Conservation (phyloP, 2,329 filamentous ascomycete species). For the Graphilbum sp. region DNA sequence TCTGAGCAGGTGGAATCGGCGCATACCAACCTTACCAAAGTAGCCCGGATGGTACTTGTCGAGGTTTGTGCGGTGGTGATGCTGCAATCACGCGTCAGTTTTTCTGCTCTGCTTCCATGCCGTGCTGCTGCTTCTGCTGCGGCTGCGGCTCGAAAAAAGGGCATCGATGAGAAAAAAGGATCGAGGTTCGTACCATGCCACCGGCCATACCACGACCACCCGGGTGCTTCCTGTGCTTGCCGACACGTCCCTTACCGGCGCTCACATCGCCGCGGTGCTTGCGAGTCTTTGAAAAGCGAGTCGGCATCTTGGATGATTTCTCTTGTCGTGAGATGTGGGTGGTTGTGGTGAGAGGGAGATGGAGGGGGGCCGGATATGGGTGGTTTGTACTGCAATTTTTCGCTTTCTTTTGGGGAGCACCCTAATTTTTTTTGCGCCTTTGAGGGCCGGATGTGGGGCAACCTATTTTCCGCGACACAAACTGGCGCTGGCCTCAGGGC, state of each 20-base stretch:
- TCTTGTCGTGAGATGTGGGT: slow-evolving; percentile 4
- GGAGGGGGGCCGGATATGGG: neutral
- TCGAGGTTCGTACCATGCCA: slow-evolving; percentile 43
- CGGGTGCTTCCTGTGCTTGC: slow-evolving; percentile 93
- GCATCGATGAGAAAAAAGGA: slow-evolving; percentile 18
- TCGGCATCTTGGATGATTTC: slow-evolving; percentile 32
- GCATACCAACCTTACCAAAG: slow-evolving; percentile 95
- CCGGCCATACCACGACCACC: slow-evolving; percentile 80
- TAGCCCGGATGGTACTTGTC: slow-evolving; percentile 94
- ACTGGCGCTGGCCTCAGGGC: neutral
- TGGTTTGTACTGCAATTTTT: neutral
- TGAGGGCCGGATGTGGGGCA: neutral
- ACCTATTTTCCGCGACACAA: neutral
- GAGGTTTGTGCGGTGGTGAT: slow-evolving; percentile 86
- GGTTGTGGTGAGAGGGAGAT: slow-evolving; percentile 1
- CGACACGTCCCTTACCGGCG: slow-evolving; percentile 94
- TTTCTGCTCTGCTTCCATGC: slow-evolving; percentile 20
- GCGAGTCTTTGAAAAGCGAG: slow-evolving; percentile 58
- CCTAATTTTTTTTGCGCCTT: neutral
- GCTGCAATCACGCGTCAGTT: slow-evolving; percentile 24
- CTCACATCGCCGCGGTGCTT: slow-evolving; percentile 95
- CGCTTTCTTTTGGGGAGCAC: neutral
- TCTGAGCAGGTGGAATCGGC: slow-evolving; percentile 90
- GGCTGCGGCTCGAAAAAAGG: too few species aligned
- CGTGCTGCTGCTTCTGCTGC: neutral